phyloP scores from a whole-genome alignment of 208 protist species.

The Crithidia acanthocephali region DNA sequence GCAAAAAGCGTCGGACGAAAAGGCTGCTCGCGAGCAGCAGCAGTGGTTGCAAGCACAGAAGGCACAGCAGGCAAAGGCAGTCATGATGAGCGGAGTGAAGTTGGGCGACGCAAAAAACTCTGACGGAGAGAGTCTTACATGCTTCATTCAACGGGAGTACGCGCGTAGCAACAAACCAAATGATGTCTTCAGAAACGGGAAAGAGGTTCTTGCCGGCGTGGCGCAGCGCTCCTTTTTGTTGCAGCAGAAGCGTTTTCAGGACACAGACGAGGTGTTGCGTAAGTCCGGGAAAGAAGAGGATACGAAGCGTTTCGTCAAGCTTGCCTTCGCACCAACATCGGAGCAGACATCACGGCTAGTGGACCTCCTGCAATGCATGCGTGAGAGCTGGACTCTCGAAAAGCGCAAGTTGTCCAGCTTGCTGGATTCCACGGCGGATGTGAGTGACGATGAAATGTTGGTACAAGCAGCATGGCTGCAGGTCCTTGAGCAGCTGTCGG shows the following conservation, averaged over 20 bases:
- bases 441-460: not conserved
- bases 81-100: not conserved
- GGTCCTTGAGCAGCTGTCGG: conserved; percentile 45
- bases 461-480: conserved; percentile 58
- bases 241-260: conserved; percentile 45
- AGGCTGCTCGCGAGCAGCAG: conserved; percentile 12
- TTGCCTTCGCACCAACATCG: conserved; percentile 41
- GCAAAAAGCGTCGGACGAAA: conserved; percentile 10
- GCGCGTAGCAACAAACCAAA: conserved; percentile 42
- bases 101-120: not conserved
- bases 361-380: conserved; percentile 15
- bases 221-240: conserved; percentile 32
- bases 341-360: conserved; percentile 20
- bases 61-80: conserved; percentile 10
- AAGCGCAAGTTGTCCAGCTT: conserved; percentile 4
- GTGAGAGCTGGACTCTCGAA: conserved; percentile 16
- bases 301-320: conserved; percentile 52
- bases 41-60: conserved; percentile 20
- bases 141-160: conserved; percentile 26
- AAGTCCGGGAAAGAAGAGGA: conserved; percentile 39
- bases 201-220: conserved; percentile 62
- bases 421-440: not conserved
- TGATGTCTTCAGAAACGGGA: conserved; percentile 55
- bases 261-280: conserved; percentile 75
- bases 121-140: conserved; percentile 6